Percentiles rank a stretch among this genome's conserved stretches.
phyloP scores from a whole-genome alignment of 306 rosid genomes.

The Trifolium pratense region DNA sequence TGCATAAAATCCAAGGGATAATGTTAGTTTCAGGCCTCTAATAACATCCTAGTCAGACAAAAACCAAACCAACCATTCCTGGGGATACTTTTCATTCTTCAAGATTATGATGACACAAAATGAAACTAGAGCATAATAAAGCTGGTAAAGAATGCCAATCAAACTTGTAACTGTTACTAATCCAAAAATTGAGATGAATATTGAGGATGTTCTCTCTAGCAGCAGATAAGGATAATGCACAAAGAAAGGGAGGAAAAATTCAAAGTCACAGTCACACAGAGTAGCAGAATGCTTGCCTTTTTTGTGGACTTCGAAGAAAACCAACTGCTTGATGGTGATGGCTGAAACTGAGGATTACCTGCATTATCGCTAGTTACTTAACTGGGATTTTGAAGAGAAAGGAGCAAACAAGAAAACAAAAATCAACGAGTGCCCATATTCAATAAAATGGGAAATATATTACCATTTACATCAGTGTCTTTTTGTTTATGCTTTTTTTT shows the following conservation, averaged over 20 bases:
- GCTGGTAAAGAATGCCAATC: constrained; percentile 18
- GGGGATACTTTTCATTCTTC: constrained; percentile 7
- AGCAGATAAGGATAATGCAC: constrained; percentile 19
- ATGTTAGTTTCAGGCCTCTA: constrained; percentile 22
- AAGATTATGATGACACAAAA: constrained; percentile 20
- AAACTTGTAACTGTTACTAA: constrained; percentile 8
- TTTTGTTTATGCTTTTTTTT: constrained; percentile 61
- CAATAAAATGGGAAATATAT: constrained; percentile 38
- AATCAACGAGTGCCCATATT: constrained; percentile 25
- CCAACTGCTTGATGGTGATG: constrained; percentile 70
- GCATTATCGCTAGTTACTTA: constrained; percentile 48
- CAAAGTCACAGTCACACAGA: background rate
- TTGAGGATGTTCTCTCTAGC: constrained; percentile 33
- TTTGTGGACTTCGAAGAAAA: constrained; percentile 79
- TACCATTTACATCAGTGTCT: constrained; percentile 63
- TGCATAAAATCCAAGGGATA: constrained; percentile 8
- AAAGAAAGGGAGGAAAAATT: background rate
- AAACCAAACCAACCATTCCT: constrained; percentile 9
- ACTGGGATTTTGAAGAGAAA: constrained; percentile 15
- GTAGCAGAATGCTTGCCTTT: constrained; percentile 51
- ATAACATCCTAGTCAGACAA: constrained; percentile 19
- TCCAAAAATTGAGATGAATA: constrained; percentile 31
- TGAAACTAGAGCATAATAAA: constrained; percentile 21
- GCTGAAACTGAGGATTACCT: constrained; percentile 59
- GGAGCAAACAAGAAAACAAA: constrained; percentile 19